phyloP scores from a whole-genome alignment of 1,139 yeast genomes.

The Saccharomyces hybrid region DNA sequence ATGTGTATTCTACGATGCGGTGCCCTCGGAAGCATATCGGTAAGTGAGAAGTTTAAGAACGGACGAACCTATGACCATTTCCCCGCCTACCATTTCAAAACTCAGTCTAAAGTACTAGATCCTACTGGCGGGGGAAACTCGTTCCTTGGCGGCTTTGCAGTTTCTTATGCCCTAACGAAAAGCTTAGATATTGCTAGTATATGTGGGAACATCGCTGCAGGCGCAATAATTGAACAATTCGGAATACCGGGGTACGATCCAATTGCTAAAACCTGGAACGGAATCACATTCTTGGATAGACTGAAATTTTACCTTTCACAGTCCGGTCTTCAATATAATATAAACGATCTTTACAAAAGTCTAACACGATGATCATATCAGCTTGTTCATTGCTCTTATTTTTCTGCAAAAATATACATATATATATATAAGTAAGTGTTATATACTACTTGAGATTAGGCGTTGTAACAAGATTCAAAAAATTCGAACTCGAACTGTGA shows the following conservation, averaged over 20 bases:
- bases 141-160: conserved; percentile 72
- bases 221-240: conserved; percentile 65
- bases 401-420: background rate
- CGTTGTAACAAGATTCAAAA: conserved; percentile 42
- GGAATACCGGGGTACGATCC: conserved; percentile 52
- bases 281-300: conserved; percentile 25
- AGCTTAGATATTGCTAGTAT: conserved; percentile 53
- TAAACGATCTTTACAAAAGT: conserved; percentile 7
- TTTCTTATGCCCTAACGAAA: conserved; percentile 47
- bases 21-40: conserved; percentile 49
- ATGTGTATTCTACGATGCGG: conserved; percentile 60
- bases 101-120: conserved; percentile 51
- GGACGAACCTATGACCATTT: conserved; percentile 35
- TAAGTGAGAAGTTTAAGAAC: conserved; percentile 21
- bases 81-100: conserved; percentile 61
- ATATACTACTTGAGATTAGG: conserved; percentile 8
- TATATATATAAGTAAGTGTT: background rate
- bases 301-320: conserved; percentile 15
- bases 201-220: conserved; percentile 73
- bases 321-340: conserved; percentile 8
- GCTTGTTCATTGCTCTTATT: background rate
- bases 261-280: conserved; percentile 49
- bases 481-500: conserved; percentile 40
- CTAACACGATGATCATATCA: conserved; percentile 2
- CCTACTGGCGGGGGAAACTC: conserved; percentile 96